Base-by-base conservation (phyloP, 768 basidiomycete genomes). In the Crassisporium funariophilum region DNA sequence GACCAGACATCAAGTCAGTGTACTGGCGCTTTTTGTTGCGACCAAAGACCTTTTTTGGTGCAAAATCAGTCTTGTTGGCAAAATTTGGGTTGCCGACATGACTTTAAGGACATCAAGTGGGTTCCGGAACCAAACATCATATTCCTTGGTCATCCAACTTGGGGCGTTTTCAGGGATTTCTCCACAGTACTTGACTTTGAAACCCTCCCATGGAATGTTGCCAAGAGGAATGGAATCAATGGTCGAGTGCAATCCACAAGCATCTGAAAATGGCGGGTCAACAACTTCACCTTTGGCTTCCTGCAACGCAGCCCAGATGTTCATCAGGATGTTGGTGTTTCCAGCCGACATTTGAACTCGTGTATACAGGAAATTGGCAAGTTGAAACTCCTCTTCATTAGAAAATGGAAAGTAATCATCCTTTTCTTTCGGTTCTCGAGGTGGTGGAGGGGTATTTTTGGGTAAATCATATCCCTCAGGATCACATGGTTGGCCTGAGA, bases 161-260 rank as follows among this genome's bases (percentile, higher is more conserved):
- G 67, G 31, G 0, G 48, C 37, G 52, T 2, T 49, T 44, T 58
- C 57, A 0, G 39, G 44, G 0, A 58, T 53, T 39, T 60, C 13
- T 21, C 62, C 17, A 59, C 41, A 44, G 24, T 71, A 73, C 6
- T 44, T 36, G 4, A 67, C 50, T 0, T 52, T 42, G 43, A n/a
- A n/a, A n/a, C n/a, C n/a, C n/a, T n/a, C n/a, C n/a, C n/a, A n/a
- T n/a, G n/a, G n/a, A n/a, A n/a, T 71, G 17, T 65, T 66, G 4
- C 70, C 69, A 15, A 63, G 45, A 2, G 39, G 47, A 17, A 64
- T 71, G 2, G 46, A 38, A 35, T 76, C 69, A 35, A 74, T 74
- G 0, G 58, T 57, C 0, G 22, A 17, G 27, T 68, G 60, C 22
- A 73, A 25, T 19, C 73, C 66, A 7, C 54, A 35, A 41, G 63